Percentiles rank a stretch among this genome's conserved stretches.
These are phyloP conservation scores for Hansenula lynferdii DNA, from an alignment of 1,139 yeast genomes.

Conservation along the genomic window DNA sequence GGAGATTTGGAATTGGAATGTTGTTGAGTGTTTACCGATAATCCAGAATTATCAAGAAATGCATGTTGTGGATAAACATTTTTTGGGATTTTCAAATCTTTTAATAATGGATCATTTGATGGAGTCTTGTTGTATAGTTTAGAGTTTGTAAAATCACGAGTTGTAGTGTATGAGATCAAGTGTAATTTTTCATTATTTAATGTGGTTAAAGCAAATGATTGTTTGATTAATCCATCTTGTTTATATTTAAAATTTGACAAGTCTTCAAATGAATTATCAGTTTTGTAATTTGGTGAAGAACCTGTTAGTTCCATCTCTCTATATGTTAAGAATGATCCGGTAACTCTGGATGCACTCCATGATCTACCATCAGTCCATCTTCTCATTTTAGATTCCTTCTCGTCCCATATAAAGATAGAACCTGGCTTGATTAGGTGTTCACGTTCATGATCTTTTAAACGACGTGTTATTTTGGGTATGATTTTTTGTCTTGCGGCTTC, in stretches of 20 bases:
- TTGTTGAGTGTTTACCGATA: no score
- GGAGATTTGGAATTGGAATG: background rate
- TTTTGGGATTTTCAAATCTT: slow-evolving; percentile 29
- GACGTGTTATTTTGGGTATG: slow-evolving; percentile 53
- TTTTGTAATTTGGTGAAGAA: no score
- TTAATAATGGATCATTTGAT: slow-evolving; percentile 32
- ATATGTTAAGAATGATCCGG: slow-evolving; percentile 60
- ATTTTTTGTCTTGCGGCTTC: slow-evolving; percentile 58
- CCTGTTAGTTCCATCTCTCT: slow-evolving; percentile 49
- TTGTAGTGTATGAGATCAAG: slow-evolving; percentile 46
- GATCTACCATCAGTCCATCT: slow-evolving; percentile 74
- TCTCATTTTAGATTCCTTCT: slow-evolving; percentile 63
- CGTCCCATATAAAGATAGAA: slow-evolving; percentile 69
- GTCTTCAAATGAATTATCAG: no score
- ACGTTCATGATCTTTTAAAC: slow-evolving; percentile 57
- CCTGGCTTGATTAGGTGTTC: slow-evolving; percentile 47
- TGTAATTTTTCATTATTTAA: slow-evolving; percentile 48
- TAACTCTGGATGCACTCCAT: slow-evolving; percentile 70
- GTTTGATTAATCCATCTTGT: slow-evolving; percentile 49
- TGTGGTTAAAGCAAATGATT: slow-evolving; percentile 50
- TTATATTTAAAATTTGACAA: slow-evolving; percentile 33
- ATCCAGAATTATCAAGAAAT: slow-evolving; percentile 8
- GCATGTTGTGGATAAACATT: slow-evolving; percentile 36
- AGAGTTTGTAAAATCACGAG: slow-evolving; percentile 26
- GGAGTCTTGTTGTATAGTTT: slow-evolving; percentile 30